Evolutionary conservation across 345 rosid genomes (phyloP), one percentile per base, ranked within the genome.

Genomic region (Populus deltoides): DNA sequence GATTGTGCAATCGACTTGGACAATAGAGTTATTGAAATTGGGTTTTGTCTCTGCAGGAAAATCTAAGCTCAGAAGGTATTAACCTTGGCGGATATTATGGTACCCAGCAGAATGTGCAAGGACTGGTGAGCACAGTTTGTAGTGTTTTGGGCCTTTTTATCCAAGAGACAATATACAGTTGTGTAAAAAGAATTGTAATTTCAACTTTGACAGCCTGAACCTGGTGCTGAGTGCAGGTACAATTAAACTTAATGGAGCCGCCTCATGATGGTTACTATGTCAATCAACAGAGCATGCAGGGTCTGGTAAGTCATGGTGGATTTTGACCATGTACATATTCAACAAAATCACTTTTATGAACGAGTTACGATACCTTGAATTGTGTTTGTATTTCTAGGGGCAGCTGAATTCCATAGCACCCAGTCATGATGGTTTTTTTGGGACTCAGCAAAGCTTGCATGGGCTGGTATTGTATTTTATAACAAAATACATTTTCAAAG

Each of bases 241-340:
- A 85, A 81, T 78, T 90, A 80, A 90, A 90, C 68, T 82, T 88
- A 78, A 88, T 90, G 92, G 92, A 90, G 82, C 92, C 90, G 39
- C 90, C 92, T 79, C 90, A 88, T 53, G 92, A 90, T 74, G 90
- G 84, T 73, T 90, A 85, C 86, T 88, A 82, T 84, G 91, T 88
- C 63, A 84, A 85, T 75, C 92, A 88, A 75, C 85, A 79, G 76
- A 84, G 82, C 80, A 84, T 90, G 63, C 90, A 86, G 75, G 82
- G 87, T 72, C 81, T 85, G 86, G 92, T 90, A 81, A 57, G 87
- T 86, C 79, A 18, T 38, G 25, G 45, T 66, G 22, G 33, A 5
- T 27, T 41, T 15, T 29, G 27, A 33, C 70, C 53, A 31, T 39
- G 49, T 68, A 45, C 24, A 57, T 63, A 18, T 25, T 11, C 17